Evolutionary conservation across 2,329 filamentous ascomycete genomes (phyloP), one percentile per base, ranked within the genome.

Genomic region (Colletotrichum siamense): DNA sequence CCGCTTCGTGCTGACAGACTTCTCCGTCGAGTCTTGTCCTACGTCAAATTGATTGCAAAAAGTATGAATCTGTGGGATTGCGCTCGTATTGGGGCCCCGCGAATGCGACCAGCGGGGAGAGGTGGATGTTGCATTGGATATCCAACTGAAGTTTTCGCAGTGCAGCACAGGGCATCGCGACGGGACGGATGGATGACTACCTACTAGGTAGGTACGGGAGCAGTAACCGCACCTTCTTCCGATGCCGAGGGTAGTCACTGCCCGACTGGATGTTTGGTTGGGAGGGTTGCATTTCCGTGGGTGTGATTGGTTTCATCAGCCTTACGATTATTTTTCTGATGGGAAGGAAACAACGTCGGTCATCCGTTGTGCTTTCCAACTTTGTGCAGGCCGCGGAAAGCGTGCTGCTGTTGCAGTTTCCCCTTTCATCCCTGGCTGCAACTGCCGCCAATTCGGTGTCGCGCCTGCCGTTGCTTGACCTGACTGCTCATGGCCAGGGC

Each of bases 21-120:
- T 63, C 8, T 64, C 18, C 13, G 18, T 18, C 28, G 44, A 26
- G 59, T 71, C 67, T 75, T 66, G 72, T 66, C 49, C 67, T 16
- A 75, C 61, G 72, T 71, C 72, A 66, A 30, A 61, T 62, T 75
- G 34, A 75, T 66, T 66, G 61, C 24, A n/a, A 65, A 26, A 49
- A 57, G 26, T 44, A 59, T 66, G 59, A 49, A 66, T 62, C 16
- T 8, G 28, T 24, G 18, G 49, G 34, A 59, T 61, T 52, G 36
- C 18, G 26, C 61, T 72, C 69, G 62, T 67, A 72, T 67, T n/a
- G 49, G 13, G 36, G 63, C 39, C 24, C 62, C 34, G 32, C 62
- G 32, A 39, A 22, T 24, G 24, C 62, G 62, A 64, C 34, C n/a
- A 64, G n/a, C 61, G 30, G 30, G 30, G 30, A 63, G 9, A 24